Evolutionary conservation across 495 filamentous ascomycete genomes (phyloP).

Genomic region (Penicillium simplicissimum): DNA sequence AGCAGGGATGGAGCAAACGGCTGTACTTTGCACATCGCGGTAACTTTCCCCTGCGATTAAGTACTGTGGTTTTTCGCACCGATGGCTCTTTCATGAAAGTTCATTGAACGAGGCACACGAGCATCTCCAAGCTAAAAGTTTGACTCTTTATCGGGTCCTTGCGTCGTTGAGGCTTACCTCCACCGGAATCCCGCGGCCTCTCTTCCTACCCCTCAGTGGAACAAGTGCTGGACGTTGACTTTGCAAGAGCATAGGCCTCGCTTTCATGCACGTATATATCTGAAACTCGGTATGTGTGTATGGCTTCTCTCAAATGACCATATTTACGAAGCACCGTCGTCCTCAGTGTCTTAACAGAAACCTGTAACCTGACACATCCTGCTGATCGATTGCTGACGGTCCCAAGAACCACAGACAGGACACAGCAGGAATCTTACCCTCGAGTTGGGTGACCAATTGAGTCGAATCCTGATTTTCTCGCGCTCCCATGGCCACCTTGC

Average conservation of each 20-base stretch:
- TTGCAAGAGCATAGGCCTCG: background rate
- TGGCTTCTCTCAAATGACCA: too few relatives aligned
- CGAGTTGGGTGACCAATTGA: background rate
- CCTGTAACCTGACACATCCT: background rate
- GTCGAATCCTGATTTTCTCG: background rate
- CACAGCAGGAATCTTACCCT: background rate
- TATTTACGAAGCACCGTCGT: too few relatives aligned
- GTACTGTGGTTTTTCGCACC: background rate
- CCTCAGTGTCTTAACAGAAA: background rate
- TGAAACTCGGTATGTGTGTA: background rate
- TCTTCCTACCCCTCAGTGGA: background rate
- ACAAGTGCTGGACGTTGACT: background rate
- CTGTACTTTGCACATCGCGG: background rate
- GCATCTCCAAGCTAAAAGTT: background rate
- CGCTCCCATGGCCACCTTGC: conserved; percentile 58
- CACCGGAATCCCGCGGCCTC: conserved; percentile 6
- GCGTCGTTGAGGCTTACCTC: background rate
- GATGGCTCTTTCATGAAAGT: background rate
- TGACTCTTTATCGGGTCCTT: background rate
- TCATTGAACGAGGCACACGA: background rate
- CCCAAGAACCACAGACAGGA: background rate
- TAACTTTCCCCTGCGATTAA: background rate
- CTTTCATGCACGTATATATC: background rate
- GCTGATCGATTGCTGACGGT: background rate
- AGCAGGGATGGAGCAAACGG: conserved; percentile 1